Evolutionary conservation across 2,329 filamentous ascomycete genomes (phyloP), one percentile per base, ranked within the genome.

Genomic region (Pseudocercospora crystallina): DNA sequence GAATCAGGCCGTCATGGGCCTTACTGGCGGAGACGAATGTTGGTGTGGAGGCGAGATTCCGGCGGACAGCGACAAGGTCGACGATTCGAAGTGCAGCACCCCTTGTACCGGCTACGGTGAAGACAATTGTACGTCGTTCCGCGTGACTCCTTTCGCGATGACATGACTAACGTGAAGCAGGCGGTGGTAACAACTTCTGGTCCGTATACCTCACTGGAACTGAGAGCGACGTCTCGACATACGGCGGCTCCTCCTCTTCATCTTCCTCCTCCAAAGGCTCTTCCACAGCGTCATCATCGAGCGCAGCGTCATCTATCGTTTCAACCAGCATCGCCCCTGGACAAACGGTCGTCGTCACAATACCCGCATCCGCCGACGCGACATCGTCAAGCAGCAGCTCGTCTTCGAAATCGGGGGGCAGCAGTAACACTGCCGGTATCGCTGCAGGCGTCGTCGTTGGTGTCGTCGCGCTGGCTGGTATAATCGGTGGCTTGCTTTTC

Each of bases 361-460:
- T 62, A 3, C 53, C 64, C 8, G 67, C 58, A 11, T 45, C 53
- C 8, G 38, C 51, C 54, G 61, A 33, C 53, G 62, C 78, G 60
- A 63, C 61, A 76, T 76, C 11, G 64, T 81, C 50, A 77, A 75
- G 17, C 5, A 39, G 80, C 44, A 13, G 72, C 35, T 61, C 80
- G 30, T 62, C 70, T 26, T 26, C 20, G 20, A 26, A 14, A 70
- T 35, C 78, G 46, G n/a, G 46, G 14, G 59, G 60, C 14, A 67
- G 68, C 26, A 75, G 84, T n/a, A 91, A 86, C 66, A 89, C 83
- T 13, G 87, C 84, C 37, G 90, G 87, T 42, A 92, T 97, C 60
- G 90, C 87, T 13, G 92, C 85, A 11, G 92, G 92, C 54, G 88
- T 90, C 1, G 91, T 96, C 2, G 87, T 94, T 8, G 90, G 89